These are phyloP conservation scores for Camellia japonica DNA, from an alignment of 148 eudicot genomes.

Conservation along the genomic window DNA sequence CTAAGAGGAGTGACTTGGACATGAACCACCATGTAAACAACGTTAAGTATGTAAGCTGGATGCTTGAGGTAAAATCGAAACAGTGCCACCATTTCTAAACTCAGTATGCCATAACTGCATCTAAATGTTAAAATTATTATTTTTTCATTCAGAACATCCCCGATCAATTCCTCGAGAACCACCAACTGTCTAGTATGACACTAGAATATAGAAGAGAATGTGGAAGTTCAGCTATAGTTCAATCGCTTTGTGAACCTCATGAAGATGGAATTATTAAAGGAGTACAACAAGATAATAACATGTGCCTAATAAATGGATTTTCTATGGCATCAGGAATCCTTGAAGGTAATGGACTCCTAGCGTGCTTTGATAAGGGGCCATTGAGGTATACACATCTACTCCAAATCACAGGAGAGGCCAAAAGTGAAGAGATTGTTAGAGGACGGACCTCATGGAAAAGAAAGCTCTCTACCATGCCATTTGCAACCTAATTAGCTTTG, in stretches of 20 bases:
- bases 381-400: slow-evolving; percentile 43
- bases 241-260: slow-evolving; percentile 59
- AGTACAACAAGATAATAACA: slow-evolving; percentile 29
- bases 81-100: neutral
- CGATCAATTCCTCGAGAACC: slow-evolving; percentile 41
- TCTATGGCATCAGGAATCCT: slow-evolving; percentile 21
- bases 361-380: slow-evolving; percentile 15
- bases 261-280: slow-evolving; percentile 27
- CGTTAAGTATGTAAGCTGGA: slow-evolving; percentile 70
- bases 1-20: slow-evolving; percentile 78
- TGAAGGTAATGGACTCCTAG: slow-evolving; percentile 26
- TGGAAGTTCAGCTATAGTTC: slow-evolving; percentile 52
- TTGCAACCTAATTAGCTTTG: slow-evolving; percentile 5
- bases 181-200: slow-evolving; percentile 46
- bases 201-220: slow-evolving; percentile 80
- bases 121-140: neutral
- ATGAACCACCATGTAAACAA: slow-evolving; percentile 83
- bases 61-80: slow-evolving; percentile 65
- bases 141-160: slow-evolving; percentile 34
- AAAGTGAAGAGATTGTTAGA: slow-evolving; percentile 57
- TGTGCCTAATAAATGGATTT: slow-evolving; percentile 37
- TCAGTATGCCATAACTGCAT: neutral
- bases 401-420: slow-evolving; percentile 35
- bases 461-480: slow-evolving; percentile 17
- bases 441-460: slow-evolving; percentile 66